Evolutionary conservation across 202 grass and related monocot genomes (phyloP).

Genomic region (Carex sylvatica): DNA sequence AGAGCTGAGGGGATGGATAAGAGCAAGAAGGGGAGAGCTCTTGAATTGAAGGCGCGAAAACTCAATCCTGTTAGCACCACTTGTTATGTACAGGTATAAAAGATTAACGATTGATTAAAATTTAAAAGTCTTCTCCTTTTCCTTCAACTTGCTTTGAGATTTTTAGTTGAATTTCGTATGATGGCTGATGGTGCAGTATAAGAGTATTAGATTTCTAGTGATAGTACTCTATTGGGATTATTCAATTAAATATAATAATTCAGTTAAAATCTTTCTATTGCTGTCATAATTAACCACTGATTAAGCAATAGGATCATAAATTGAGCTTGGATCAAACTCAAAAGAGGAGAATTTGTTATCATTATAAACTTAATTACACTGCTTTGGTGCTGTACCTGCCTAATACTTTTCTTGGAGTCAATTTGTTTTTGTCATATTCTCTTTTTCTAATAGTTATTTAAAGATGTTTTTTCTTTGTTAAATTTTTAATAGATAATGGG

Average conservation of each 20-base stretch:
- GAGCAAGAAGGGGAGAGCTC: constrained; percentile 39
- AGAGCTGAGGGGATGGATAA: constrained; percentile 74
- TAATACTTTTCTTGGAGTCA: neutral
- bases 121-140: neutral
- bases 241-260: neutral
- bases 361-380: neutral
- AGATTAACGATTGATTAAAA: neutral
- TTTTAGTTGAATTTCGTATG: too few relatives aligned
- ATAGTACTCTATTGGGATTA: neutral
- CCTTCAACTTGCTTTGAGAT: neutral
- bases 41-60: constrained; percentile 81
- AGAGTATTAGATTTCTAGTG: neutral
- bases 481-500: constrained; percentile 64
- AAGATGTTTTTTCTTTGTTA: constrained; percentile 8
- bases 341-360: neutral
- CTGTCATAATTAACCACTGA: neutral
- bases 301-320: neutral
- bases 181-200: neutral
- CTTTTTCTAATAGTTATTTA: neutral
- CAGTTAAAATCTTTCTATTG: neutral
- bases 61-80: constrained; percentile 90
- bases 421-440: neutral
- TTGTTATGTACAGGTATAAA: constrained; percentile 75
- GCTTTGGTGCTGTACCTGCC: neutral
- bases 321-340: neutral